Base-by-base conservation (phyloP, 352 stramenopile genomes). In the Phytophthora brassicae region DNA sequence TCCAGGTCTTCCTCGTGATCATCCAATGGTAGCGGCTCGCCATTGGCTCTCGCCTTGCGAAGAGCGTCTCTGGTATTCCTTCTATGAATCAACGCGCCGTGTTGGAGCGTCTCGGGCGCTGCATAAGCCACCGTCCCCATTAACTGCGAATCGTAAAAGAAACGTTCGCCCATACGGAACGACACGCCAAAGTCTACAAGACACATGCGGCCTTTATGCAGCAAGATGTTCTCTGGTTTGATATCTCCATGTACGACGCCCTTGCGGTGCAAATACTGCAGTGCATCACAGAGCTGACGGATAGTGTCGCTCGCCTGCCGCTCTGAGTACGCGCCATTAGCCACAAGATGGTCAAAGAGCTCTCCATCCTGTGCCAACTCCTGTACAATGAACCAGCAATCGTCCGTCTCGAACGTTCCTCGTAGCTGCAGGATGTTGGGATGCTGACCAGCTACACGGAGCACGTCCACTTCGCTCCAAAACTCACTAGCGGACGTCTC, bases 171-270 rank as follows among this genome's bases (percentile, higher is more conserved):
- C 23, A 90, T 64, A 9, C 84, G 84, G 65, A 94, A 93, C 1
- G 84, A 92, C 4, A 92, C 81, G 53, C 84, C 86, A 68, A 94
- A 94, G 72, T 94, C 86, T 42, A 92, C 85, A n/a, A 93, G 78
- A 55, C 84, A 91, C 82, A 91, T 90, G 56, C 76, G 76, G 6
- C 75, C 78, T 41, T 86, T 62, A 35, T 89, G 77, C 43, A 91
- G 64, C 64, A 96, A 54, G 49, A 95, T 84, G 46, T 96, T 96
- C 64, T 96, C 88, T 0, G 88, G 88, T 51, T 96, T 96, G 66
- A 96, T 87, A 64, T 96, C 88, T 48, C 84, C 88, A 52, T 96
- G 88, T 2, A 96, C 85, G 23, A 96, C 86, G 26, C 82, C 82
- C 57, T 94, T 94, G 70, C 81, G 79, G 63, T 96, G 88, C 59